Evolutionary conservation across 2,329 filamentous ascomycete genomes (phyloP), one percentile per base, ranked within the genome.

Genomic region (Taxawa tesnikishii): DNA sequence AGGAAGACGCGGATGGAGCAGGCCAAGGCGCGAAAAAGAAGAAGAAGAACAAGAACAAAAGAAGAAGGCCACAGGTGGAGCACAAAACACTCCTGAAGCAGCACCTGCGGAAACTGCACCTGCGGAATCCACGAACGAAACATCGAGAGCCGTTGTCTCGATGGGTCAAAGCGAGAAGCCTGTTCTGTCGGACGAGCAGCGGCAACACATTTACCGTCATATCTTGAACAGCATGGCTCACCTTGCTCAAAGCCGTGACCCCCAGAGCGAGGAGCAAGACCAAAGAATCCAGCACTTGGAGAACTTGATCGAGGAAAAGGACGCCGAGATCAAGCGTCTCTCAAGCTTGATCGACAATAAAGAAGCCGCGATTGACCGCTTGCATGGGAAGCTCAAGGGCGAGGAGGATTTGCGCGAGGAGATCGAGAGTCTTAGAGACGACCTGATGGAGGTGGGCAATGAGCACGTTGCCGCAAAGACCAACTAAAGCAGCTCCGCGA

Each of bases 381-480:
- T 94, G 4, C 71, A 72, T 15, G 70, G 72, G 34, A 78, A 79
- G 52, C 65, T 83, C 48, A 81, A 77, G 11, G 82, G 90, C 35
- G 70, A 77, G 47, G 83, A 88, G 33, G 78, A 79, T 13, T 63
- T 93, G 26, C 69, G 73, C 15, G 87, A 94, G 46, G 87, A 96
- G 56, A 81, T 94, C 37, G 84, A 92, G 46, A 76, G 73, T 3
- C 62, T 96, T 38, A 74, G 79, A 31, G 83, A 93, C 34, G 82
- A 87, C 42, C 62, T 96, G 6, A 59, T 88, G 26, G 67, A 74
- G 29, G 75, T 92, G 39, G 85, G 85, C 7, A 74, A 85, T 44
- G 83, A 92, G 38, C 79, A 88, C 46, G 83, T 93, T 8, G 77
- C 83, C 43, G 78, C 81, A 10, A 88, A 55, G 76, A 90, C 43